These are phyloP conservation scores for Phytopythium ostracodes DNA, from an alignment of 352 stramenopile genomes.

Conservation along the genomic window DNA sequence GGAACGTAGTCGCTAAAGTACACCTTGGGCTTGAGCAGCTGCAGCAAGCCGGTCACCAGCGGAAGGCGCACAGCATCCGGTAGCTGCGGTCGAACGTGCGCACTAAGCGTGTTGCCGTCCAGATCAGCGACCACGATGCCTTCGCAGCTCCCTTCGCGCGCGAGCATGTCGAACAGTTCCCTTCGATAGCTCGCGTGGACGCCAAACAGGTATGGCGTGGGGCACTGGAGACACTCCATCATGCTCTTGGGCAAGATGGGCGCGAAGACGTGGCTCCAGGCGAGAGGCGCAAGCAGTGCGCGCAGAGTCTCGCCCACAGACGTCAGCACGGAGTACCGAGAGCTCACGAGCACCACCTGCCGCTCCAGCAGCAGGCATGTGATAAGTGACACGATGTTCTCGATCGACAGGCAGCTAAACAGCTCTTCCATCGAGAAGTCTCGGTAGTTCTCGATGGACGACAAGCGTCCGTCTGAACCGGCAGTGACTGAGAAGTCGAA, in stretches of 20 bases:
- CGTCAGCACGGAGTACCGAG: constrained; percentile 75
- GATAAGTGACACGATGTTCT: constrained; percentile 64
- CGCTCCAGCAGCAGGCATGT: constrained; percentile 73
- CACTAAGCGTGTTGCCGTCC: constrained; percentile 55
- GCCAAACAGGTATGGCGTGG: constrained; percentile 85
- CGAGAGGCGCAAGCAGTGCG: constrained; percentile 65
- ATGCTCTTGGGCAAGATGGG: constrained; percentile 78
- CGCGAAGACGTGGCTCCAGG: constrained; percentile 86
- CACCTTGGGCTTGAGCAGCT: constrained; percentile 68
- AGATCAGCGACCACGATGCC: constrained; percentile 73
- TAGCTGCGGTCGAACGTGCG: constrained; percentile 32
- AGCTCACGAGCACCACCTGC: constrained; percentile 78
- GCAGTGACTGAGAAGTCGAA: constrained; percentile 50
- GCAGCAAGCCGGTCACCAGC: constrained; percentile 43
- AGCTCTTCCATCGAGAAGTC: constrained; percentile 84
- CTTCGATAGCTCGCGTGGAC: constrained; percentile 67
- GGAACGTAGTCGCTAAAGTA: constrained; percentile 78
- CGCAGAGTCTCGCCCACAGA: constrained; percentile 76
- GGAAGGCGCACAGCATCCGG: constrained; percentile 38
- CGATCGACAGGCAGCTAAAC: constrained; percentile 72
- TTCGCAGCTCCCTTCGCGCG: constrained; percentile 65
- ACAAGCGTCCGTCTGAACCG: constrained; percentile 26
- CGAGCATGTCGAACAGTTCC: constrained; percentile 71
- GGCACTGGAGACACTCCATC: constrained; percentile 81
- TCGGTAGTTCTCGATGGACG: constrained; percentile 52